phyloP scores from a whole-genome alignment of 202 grass and related monocot genomes.

The Carex sylvatica region DNA sequence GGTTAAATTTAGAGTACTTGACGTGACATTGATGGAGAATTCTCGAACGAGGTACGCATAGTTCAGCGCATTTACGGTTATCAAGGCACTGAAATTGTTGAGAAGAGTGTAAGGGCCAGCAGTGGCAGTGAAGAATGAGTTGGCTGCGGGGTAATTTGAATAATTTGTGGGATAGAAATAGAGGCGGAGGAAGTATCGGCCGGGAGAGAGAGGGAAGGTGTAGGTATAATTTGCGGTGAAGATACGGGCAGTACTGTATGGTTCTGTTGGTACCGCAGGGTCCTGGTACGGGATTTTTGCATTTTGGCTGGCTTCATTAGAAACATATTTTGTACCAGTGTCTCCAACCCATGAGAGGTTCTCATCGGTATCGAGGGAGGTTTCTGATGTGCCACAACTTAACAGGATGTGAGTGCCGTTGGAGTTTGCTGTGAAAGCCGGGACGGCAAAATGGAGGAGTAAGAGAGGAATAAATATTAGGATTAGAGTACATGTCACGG shows the following conservation, averaged over 20 bases:
- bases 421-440: slow-evolving; percentile 5
- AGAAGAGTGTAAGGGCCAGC: slow-evolving; percentile 49
- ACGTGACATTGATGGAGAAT: slow-evolving; percentile 52
- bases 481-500: background rate
- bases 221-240: slow-evolving; percentile 58
- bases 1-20: slow-evolving; percentile 37
- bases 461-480: slow-evolving; percentile 11
- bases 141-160: slow-evolving; percentile 1
- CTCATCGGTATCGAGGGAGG: background rate
- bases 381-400: slow-evolving; percentile 48
- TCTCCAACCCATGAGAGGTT: slow-evolving; percentile 44
- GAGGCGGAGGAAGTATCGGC: slow-evolving; percentile 68
- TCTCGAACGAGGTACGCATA: slow-evolving; percentile 44
- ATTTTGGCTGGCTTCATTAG: slow-evolving; percentile 14
- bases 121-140: slow-evolving; percentile 48
- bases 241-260: slow-evolving; percentile 54
- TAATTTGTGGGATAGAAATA: slow-evolving; percentile 72
- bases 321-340: background rate
- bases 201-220: slow-evolving; percentile 39
- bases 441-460: background rate
- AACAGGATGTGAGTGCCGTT: slow-evolving; percentile 37
- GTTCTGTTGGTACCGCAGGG: slow-evolving; percentile 33
- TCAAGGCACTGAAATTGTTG: slow-evolving; percentile 55
- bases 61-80: slow-evolving; percentile 32
- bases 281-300: slow-evolving; percentile 12